Evolutionary conservation across 768 basidiomycete species (phyloP).

Genomic region (Boletus insuetus): DNA sequence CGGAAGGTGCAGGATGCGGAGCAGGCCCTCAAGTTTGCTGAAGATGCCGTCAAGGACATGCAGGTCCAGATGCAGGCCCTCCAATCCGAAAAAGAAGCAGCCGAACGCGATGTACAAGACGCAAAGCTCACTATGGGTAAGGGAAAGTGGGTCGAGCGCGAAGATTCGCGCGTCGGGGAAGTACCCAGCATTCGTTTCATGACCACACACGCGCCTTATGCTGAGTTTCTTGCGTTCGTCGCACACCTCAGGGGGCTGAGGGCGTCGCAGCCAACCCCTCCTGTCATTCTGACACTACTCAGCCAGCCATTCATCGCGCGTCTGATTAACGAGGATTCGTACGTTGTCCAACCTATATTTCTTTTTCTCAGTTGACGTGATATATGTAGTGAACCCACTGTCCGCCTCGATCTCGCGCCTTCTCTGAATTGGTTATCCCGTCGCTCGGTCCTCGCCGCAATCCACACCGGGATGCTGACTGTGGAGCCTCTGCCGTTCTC

Average conservation of each 20-base stretch:
- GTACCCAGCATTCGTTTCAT: slow-evolving; percentile 45
- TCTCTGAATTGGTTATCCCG: slow-evolving; percentile 93
- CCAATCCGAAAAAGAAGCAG: slow-evolving; percentile 61
- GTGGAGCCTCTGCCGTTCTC: slow-evolving; percentile 80
- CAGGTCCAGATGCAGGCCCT: slow-evolving; percentile 81
- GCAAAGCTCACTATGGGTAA: slow-evolving; percentile 58
- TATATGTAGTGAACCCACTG: slow-evolving; percentile 70
- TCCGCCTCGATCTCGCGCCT: slow-evolving; percentile 91
- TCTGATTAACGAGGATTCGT: slow-evolving; percentile 82
- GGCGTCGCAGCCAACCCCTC: slow-evolving; percentile 52
- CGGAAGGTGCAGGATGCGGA: slow-evolving; percentile 77
- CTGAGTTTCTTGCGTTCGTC: slow-evolving; percentile 78
- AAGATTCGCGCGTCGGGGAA: slow-evolving; percentile 24
- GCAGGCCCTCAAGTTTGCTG: slow-evolving; percentile 73
- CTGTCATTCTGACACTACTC: slow-evolving; percentile 71
- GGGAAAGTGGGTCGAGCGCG: slow-evolving; percentile 62
- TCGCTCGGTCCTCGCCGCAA: slow-evolving; percentile 77
- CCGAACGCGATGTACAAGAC: slow-evolving; percentile 50
- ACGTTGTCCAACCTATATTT: slow-evolving; percentile 35
- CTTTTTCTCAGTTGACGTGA: slow-evolving; percentile 8
- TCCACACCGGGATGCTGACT: slow-evolving; percentile 81
- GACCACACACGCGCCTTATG: slow-evolving; percentile 70
- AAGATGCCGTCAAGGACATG: slow-evolving; percentile 82
- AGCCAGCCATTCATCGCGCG: slow-evolving; percentile 77
- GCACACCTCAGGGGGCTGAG: slow-evolving; percentile 73